Conservation (phyloP, 306 rosid species). For the Rubus idaeus region DNA sequence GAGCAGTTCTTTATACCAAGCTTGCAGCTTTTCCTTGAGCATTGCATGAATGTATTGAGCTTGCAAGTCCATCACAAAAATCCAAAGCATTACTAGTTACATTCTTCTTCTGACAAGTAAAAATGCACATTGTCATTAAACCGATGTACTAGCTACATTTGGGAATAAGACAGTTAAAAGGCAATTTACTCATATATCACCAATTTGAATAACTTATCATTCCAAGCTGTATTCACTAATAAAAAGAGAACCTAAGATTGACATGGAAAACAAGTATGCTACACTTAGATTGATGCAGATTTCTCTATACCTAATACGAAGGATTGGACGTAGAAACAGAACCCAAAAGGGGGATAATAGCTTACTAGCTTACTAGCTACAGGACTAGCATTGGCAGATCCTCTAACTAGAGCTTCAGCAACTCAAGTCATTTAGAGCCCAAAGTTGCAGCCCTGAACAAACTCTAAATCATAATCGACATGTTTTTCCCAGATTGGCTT, state of each 20-base stretch:
- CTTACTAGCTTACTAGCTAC: slow-evolving; percentile 32
- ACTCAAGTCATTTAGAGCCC: slow-evolving; percentile 41
- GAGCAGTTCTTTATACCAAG: too few relatives aligned
- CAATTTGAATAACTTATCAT: slow-evolving; percentile 26
- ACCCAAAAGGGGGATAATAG: slow-evolving; percentile 24
- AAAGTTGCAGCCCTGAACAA: slow-evolving; percentile 85
- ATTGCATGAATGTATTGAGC: background rate
- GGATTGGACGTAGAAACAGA: slow-evolving; percentile 34
- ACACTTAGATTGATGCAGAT: slow-evolving; percentile 49
- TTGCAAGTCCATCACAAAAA: background rate
- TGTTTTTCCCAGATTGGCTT: slow-evolving; percentile 81
- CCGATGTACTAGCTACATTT: background rate
- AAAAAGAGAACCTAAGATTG: slow-evolving; percentile 32
- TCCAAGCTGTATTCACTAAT: slow-evolving; percentile 32
- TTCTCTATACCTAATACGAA: slow-evolving; percentile 35
- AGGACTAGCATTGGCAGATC: slow-evolving; percentile 32
- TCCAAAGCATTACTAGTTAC: background rate
- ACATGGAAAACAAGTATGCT: slow-evolving; percentile 45
- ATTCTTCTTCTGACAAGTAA: background rate
- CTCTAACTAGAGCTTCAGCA: slow-evolving; percentile 17
- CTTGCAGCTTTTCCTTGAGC: too few relatives aligned
- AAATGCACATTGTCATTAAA: background rate
- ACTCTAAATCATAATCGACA: slow-evolving; percentile 71
- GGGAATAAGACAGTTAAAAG: background rate
- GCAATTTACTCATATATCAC: slow-evolving; percentile 19